Conservation (phyloP, 768 basidiomycete species). For the Suillus decipiens region DNA sequence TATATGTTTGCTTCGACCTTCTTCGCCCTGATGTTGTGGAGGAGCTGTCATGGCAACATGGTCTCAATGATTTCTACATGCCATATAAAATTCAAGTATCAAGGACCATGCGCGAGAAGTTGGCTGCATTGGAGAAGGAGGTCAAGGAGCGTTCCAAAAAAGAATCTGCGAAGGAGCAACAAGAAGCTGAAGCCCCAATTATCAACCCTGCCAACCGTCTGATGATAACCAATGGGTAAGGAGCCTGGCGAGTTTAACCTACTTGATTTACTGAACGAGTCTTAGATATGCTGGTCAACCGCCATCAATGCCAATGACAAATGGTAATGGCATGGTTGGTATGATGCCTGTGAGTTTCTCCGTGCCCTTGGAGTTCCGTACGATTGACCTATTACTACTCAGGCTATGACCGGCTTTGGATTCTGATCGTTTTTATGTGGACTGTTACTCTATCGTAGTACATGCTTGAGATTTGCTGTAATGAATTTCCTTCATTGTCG, state of each 20-base stretch:
- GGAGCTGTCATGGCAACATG: constrained; percentile 96
- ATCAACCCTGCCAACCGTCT: constrained; percentile 78
- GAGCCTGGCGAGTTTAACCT: background rate
- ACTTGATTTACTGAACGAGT: constrained; percentile 13
- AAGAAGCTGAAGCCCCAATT: constrained; percentile 82
- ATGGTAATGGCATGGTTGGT: constrained; percentile 51
- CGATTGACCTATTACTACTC: constrained; percentile 14
- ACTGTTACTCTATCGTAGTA: constrained; percentile 27
- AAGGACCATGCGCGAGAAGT: constrained; percentile 77
- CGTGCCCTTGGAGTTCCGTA: background rate
- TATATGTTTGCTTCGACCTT: constrained; percentile 96
- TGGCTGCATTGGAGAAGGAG: constrained; percentile 83
- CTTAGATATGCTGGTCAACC: constrained; percentile 63
- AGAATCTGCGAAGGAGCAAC: constrained; percentile 85
- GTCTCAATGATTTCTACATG: constrained; percentile 96
- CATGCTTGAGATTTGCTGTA: constrained; percentile 25
- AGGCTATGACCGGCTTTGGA: constrained; percentile 71
- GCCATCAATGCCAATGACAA: constrained; percentile 56
- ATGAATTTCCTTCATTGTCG: constrained; percentile 20
- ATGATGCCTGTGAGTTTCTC: constrained; percentile 61
- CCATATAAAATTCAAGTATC: constrained; percentile 92
- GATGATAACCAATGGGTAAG: constrained; percentile 67
- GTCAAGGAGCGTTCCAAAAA: constrained; percentile 86
- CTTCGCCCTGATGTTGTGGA: constrained; percentile 89
- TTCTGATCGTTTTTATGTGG: constrained; percentile 31